phyloP scores from a whole-genome alignment of 2,329 filamentous ascomycete species.

The Sporothrix dimorphospora region DNA sequence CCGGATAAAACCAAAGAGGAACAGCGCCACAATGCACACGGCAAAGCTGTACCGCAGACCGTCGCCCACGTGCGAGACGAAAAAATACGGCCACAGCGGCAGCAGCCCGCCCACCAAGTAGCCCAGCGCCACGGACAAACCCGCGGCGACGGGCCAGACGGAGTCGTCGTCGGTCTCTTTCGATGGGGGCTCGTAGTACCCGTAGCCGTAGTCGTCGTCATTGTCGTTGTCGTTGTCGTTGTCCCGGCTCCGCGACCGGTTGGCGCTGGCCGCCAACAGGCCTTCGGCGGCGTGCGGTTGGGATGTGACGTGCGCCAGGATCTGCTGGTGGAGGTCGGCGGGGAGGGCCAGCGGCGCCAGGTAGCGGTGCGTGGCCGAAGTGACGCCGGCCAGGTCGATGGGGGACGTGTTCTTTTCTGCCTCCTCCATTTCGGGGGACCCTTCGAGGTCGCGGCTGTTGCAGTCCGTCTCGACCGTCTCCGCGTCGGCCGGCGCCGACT shows the following conservation, averaged over 20 bases:
- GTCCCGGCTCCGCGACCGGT: not conserved
- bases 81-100: conserved; percentile 41
- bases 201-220: conserved; percentile 11
- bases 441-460: conserved; percentile 30
- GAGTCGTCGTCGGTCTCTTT: conserved; percentile 22
- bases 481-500: conserved; percentile 27
- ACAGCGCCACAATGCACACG: conserved; percentile 40
- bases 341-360: conserved; percentile 35
- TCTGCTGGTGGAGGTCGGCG: conserved; percentile 32
- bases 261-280: not conserved
- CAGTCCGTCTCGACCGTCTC: not conserved
- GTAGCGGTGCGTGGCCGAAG: conserved; percentile 28
- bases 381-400: not conserved
- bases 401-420: not conserved
- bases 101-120: conserved; percentile 41
- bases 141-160: conserved; percentile 35
- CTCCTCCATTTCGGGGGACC: conserved; percentile 39
- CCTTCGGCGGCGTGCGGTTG: conserved; percentile 24
- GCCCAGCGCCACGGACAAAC: conserved; percentile 39
- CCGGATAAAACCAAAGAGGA: conserved; percentile 40
- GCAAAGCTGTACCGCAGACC: conserved; percentile 41
- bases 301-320: conserved; percentile 31
- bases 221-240: not conserved
- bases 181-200: conserved; percentile 23
- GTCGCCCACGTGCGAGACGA: conserved; percentile 37